A percentile compares a stretch with the other conserved stretches of the same genome.
phyloP scores from a whole-genome alignment of 345 rosid species.

The Salix arbutifolia region DNA sequence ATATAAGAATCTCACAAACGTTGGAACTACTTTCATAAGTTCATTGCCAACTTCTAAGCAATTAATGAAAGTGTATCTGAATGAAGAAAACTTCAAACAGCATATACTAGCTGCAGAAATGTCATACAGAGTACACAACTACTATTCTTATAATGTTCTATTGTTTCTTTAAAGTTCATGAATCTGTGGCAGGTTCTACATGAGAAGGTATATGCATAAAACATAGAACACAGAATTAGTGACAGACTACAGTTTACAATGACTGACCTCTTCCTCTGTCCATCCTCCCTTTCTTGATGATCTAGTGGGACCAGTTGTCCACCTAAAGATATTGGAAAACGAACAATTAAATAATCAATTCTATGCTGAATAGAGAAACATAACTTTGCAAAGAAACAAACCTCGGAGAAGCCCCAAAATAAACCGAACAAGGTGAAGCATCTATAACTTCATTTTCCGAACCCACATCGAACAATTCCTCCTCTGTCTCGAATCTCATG shows the following conservation, averaged over 20 bases:
- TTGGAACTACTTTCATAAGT: background rate
- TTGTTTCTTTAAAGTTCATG: background rate
- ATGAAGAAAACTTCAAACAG: background rate
- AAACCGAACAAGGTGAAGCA: conserved; percentile 19
- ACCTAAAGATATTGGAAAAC: conserved; percentile 12
- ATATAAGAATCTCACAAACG: background rate
- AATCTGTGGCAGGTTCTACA: background rate
- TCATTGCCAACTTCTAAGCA: background rate
- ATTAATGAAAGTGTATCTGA: background rate
- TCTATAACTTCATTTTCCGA: background rate
- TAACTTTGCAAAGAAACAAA: background rate
- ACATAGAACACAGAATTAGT: background rate
- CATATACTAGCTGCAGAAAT: background rate
- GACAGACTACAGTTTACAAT: background rate
- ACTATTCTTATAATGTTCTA: background rate
- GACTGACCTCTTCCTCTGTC: conserved; percentile 41
- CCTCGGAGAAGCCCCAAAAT: conserved; percentile 3
- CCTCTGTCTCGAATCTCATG: conserved; percentile 15
- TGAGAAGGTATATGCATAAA: background rate
- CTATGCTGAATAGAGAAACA: background rate
- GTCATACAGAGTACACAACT: background rate
- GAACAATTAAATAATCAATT: background rate
- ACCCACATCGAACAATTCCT: background rate
- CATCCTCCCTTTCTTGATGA: conserved; percentile 36
- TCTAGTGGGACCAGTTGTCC: conserved; percentile 30